Evolutionary conservation across 257 asterid species (phyloP), one percentile per base, ranked within the genome.

Genomic region (Scutellaria baicalensis): DNA sequence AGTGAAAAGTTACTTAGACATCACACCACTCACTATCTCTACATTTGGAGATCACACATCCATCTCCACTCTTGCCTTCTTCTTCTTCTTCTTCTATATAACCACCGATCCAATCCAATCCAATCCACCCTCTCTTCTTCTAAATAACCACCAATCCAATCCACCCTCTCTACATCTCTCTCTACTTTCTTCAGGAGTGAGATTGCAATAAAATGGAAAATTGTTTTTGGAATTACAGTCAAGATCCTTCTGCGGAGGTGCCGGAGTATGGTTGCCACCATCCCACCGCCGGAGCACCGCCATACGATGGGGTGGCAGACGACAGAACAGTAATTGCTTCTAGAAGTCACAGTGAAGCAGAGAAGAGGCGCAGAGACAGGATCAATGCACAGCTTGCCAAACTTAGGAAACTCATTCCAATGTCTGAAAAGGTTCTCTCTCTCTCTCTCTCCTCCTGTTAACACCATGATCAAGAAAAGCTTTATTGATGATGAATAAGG

Each of bases 331-430:
- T 75, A 45, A 40, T 48, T 21, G 77, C 76, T 72, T 83, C 88
- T 43, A 80, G 88, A 79, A 89, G 88, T 79, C 97, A 89, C 58
- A 87, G 94, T 54, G 92, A 92, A 74, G 95, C 97, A 0, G 97
- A 92, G 84, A 92, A 89, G 76, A 77, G 96, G 79, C 90, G 97
- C 20, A 69, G 97, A 33, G 96, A 85, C 74, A 78, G 96, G 75
- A 91, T 91, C 18, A 91, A 91, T 68, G 83, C 95, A 0, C 96
- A 89, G 80, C 93, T 91, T 52, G 77, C 96, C 12, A 84, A 84
- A 60, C 89, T 91, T 3, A 78, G 97, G 66, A 85, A 85, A 65
- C 82, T 89, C 12, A 92, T 92, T 75, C 97, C 97, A 8, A 87
- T 62, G 75, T 92, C 95, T 17, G 96, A 87, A 64, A 92, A 87